These are phyloP conservation scores for Juncus effusus DNA, from an alignment of 176 grass and related monocot genomes.

Conservation along the genomic window DNA sequence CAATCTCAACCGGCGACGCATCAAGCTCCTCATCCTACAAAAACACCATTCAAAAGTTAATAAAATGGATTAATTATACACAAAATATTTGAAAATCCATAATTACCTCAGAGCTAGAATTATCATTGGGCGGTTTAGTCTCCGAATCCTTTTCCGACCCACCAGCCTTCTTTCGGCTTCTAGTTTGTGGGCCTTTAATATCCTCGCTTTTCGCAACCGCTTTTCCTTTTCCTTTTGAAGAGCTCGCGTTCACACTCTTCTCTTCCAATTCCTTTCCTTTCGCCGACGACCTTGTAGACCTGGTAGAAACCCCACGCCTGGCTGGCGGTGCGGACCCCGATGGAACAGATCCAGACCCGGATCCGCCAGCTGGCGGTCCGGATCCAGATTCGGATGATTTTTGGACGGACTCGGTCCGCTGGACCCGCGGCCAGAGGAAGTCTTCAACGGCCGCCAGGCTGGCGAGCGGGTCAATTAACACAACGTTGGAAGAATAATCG, in stretches of 20 bases:
- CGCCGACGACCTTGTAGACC: slow-evolving; percentile 50
- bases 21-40: slow-evolving; percentile 68
- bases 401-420: slow-evolving; percentile 50
- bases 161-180: slow-evolving; percentile 60
- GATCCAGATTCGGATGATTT: slow-evolving; percentile 59
- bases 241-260: slow-evolving; percentile 32
- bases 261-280: slow-evolving; percentile 49
- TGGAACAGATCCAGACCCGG: slow-evolving; percentile 14
- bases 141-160: slow-evolving; percentile 62
- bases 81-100: neutral
- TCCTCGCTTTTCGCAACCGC: slow-evolving; percentile 62
- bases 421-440: slow-evolving; percentile 80
- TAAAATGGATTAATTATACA: slow-evolving; percentile 5
- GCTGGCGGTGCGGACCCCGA: slow-evolving; percentile 36
- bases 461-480: slow-evolving; percentile 79
- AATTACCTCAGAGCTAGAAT: slow-evolving; percentile 69
- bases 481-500: slow-evolving; percentile 92
- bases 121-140: slow-evolving; percentile 41
- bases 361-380: slow-evolving; percentile 24
- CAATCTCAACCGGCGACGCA: slow-evolving; percentile 67
- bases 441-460: slow-evolving; percentile 81
- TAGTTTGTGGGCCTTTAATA: slow-evolving; percentile 52
- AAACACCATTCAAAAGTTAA: slow-evolving; percentile 16
- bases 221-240: slow-evolving; percentile 79
- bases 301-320: slow-evolving; percentile 40